Base-by-base conservation (phyloP, 2,329 filamentous ascomycete species). In the Scopulariopsis brevicaulis region DNA sequence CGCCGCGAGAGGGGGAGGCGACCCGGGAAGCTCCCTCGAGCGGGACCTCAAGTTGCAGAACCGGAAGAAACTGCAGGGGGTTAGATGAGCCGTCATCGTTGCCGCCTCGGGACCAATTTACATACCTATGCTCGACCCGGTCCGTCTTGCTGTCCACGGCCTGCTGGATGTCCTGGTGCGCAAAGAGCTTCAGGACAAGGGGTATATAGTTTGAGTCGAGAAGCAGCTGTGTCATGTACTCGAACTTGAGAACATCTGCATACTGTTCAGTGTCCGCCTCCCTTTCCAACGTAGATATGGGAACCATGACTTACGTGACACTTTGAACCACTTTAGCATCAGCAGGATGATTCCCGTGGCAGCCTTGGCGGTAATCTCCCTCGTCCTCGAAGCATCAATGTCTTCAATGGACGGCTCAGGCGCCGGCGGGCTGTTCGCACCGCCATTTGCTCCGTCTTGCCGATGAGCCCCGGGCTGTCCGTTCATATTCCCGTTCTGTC, bases 201-300 rank as follows among this genome's bases (percentile, higher is more conserved):
- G 93, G 93, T 7, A 99, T 79, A 69, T 96, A 99, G 69, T 96
- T 97, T 4, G 90, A 94, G 71, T 99, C 94, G 32, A 99, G 80
- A 12, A 99, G 76, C 2, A 99, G 80, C 67, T 99, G 94, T 0
- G 91, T 93, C 66, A 99, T 76, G 66, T 96, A 97, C 72, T 99
- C 94, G 64, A 94, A 96, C 68, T 96, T 96, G 63, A 99, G 76
- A 32, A 97, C 82, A 68, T 99, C 90, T 95, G 61, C 51, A 12
- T 32, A 48, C 24, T n/a, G 46, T 14, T 10, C 24, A 54, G n/a
- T 22, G n/a, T 50, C 46, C 46, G n/a, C 12, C 20, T 24, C 20
- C 20, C 20, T 50, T 50, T 1, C 20, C 8, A 22, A n/a, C 35
- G 15, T 43, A 15, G 53, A 53, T 46, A 34, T 53, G 12, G 7